These are phyloP conservation scores for Platanthera zijinensis DNA, from an alignment of 106 monocot genomes.

Conservation along the genomic window DNA sequence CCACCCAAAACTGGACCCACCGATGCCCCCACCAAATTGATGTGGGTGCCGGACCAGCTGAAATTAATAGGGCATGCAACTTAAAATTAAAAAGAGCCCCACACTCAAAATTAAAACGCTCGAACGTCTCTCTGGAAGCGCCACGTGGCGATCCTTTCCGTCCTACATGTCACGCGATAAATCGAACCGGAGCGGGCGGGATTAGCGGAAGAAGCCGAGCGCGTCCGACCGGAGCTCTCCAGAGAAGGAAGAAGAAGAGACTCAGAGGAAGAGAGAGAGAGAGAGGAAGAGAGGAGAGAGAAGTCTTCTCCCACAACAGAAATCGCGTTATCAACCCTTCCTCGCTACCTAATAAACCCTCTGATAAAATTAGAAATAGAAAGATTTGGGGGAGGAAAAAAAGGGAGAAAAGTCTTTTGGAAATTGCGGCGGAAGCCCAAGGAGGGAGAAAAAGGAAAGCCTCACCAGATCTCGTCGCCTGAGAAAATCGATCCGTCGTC, in stretches of 20 bases:
- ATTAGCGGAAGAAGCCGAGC: not conserved
- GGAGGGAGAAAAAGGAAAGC: not conserved
- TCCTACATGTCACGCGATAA: constrained; percentile 13
- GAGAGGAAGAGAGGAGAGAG: not conserved
- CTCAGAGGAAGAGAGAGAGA: constrained; percentile 1
- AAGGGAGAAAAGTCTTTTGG: not conserved
- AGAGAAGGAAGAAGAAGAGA: not conserved
- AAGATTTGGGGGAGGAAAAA: constrained; percentile 1
- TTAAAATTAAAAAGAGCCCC: not conserved
- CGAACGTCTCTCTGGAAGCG: not conserved
- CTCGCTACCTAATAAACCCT: not conserved
- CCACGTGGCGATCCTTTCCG: constrained; percentile 12
- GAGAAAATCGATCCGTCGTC: not conserved
- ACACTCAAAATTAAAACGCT: not conserved
- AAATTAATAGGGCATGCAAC: not conserved
- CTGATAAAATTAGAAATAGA: constrained; percentile 4
- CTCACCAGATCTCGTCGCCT: not conserved
- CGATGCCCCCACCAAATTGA: not conserved
- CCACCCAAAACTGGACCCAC: not conserved
- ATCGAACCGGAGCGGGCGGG: not conserved
- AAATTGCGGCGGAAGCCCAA: not conserved
- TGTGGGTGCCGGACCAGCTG: not conserved
- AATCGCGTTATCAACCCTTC: constrained; percentile 14
- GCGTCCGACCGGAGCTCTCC: not conserved
- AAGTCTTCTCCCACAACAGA: constrained; percentile 8